Conservation (phyloP, 768 basidiomycete genomes). For the Psilocybe subaeruginosa region DNA sequence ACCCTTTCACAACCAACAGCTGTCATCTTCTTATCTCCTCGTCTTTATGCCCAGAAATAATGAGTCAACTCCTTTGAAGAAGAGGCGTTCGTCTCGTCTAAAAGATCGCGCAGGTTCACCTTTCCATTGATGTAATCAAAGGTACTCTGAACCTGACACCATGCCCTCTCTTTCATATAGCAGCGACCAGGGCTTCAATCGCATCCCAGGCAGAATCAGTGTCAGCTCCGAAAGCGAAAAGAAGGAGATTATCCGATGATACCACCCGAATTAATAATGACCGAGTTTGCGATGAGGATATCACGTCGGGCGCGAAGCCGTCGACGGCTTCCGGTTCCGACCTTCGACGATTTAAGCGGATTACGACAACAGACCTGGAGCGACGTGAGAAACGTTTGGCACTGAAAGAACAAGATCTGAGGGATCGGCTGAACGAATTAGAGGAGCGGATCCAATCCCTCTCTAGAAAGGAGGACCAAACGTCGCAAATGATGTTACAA, state of each 20-base stretch:
- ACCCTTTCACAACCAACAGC: constrained; percentile 16
- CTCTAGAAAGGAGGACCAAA: constrained; percentile 44
- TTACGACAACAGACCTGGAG: constrained; percentile 40
- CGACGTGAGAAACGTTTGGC: constrained; percentile 38
- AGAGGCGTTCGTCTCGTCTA: constrained; percentile 34
- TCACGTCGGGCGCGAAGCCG: constrained; percentile 17
- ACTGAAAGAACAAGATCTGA: constrained; percentile 42
- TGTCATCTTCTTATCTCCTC: neutral
- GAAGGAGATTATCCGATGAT: constrained; percentile 20
- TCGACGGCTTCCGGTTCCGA: constrained; percentile 26
- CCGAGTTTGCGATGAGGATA: constrained; percentile 20
- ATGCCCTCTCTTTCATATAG: constrained; percentile 8
- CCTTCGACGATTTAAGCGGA: constrained; percentile 41
- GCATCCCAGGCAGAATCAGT: constrained; percentile 19
- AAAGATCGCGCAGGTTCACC: constrained; percentile 28
- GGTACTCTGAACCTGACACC: neutral
- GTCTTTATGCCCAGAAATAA: constrained; percentile 14
- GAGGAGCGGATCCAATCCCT: constrained; percentile 43
- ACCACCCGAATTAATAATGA: constrained; percentile 16
- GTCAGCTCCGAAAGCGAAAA: constrained; percentile 19
- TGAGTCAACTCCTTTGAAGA: constrained; percentile 13
- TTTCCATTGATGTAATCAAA: neutral
- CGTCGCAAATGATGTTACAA: constrained; percentile 40
- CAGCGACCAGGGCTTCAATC: constrained; percentile 23
- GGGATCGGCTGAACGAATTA: constrained; percentile 36